A percentile compares a stretch with the other conserved stretches of the same genome.
phyloP scores from a whole-genome alignment of 768 basidiomycete genomes.

The Lyophyllum decastes region DNA sequence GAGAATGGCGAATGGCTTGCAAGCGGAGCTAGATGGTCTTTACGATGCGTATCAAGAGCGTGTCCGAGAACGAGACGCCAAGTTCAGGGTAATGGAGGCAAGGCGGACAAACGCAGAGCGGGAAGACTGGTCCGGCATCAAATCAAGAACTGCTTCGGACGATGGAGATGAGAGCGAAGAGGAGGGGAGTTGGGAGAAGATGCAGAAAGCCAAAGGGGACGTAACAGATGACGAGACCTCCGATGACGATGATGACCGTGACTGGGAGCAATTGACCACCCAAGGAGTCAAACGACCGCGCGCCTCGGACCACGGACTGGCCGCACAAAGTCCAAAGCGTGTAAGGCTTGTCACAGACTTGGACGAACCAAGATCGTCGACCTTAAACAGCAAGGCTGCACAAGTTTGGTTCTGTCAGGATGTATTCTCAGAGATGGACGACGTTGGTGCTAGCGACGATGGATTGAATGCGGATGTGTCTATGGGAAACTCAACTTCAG shows the following conservation, averaged over 20 bases:
- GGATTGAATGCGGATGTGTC: constrained; percentile 18
- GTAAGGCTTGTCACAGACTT: constrained; percentile 52
- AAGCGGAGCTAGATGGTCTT: constrained; percentile 84
- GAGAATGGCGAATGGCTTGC: constrained; percentile 59
- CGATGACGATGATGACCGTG: constrained; percentile 41
- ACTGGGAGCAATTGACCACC: constrained; percentile 13
- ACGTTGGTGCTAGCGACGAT: constrained; percentile 33
- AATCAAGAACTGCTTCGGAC: constrained; percentile 22
- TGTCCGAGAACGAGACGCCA: constrained; percentile 81
- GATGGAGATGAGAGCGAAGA: constrained; percentile 44
- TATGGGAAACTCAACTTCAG: constrained; percentile 20
- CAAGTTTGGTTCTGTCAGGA: constrained; percentile 97
- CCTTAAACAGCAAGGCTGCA: constrained; percentile 53
- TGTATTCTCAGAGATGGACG: constrained; percentile 72
- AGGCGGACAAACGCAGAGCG: constrained; percentile 70
- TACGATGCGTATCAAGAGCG: constrained; percentile 87
- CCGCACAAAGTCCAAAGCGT: constrained; percentile 44
- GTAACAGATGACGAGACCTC: constrained; percentile 56
- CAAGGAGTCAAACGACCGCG: constrained; percentile 47
- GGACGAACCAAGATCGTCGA: constrained; percentile 33
- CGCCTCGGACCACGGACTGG: constrained; percentile 16
- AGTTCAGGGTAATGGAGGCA: constrained; percentile 81
- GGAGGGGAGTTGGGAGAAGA: constrained; percentile 72
- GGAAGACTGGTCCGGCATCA: constrained; percentile 84
- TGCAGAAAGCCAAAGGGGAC: constrained; percentile 56